Evolutionary conservation across 164 flowering plant species (phyloP).

Genomic region (Chimonanthus praecox): DNA sequence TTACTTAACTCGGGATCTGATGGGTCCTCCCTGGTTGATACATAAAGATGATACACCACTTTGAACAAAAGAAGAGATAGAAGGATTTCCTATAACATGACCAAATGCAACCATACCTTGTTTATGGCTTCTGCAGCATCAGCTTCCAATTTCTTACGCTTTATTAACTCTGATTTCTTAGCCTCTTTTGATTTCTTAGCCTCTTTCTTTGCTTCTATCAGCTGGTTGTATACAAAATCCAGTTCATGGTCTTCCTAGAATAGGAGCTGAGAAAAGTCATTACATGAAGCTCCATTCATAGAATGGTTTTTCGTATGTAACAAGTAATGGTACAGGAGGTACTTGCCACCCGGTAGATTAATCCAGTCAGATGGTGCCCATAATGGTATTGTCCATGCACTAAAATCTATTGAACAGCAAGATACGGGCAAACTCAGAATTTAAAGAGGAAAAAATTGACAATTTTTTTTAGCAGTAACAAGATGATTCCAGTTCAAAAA

Average conservation of each 20-base stretch:
- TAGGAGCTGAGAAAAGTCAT: background rate
- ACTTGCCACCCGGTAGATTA: background rate
- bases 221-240: conserved; percentile 24
- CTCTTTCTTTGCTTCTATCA: conserved; percentile 34
- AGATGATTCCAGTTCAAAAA: background rate
- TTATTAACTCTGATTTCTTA: conserved; percentile 42
- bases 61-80: background rate
- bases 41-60: background rate
- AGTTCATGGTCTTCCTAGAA: conserved; percentile 9
- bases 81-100: background rate
- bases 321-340: background rate
- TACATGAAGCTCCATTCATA: background rate
- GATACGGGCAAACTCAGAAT: background rate
- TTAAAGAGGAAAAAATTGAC: background rate
- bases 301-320: too few species aligned
- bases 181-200: conserved; percentile 44
- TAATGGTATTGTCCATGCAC: background rate
- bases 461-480: too few species aligned
- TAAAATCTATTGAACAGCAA: background rate
- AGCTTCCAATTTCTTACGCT: conserved; percentile 40
- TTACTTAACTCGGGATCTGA: too few species aligned
- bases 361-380: background rate
- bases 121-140: conserved; percentile 47
- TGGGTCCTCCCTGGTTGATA: background rate
- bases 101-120: conserved; percentile 37